Conservation (phyloP, 495 filamentous ascomycete species). For the Darksidea phi region DNA sequence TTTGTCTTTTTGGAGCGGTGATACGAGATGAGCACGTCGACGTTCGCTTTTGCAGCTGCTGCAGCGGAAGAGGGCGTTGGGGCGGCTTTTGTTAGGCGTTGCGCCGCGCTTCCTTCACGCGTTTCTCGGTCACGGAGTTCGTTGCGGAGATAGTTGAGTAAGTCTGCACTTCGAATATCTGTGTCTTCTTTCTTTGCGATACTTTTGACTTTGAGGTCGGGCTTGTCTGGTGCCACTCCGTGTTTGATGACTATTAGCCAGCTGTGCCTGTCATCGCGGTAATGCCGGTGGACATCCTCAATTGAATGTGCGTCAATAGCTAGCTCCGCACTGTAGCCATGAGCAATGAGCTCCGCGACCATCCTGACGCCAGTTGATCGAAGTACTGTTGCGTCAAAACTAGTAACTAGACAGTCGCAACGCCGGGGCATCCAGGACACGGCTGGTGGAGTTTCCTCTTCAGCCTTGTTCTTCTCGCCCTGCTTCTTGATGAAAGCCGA, state of each 20-base stretch:
- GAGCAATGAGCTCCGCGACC: constrained; percentile 74
- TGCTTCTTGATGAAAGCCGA: constrained; percentile 55
- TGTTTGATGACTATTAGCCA: constrained; percentile 89
- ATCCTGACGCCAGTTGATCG: constrained; percentile 72
- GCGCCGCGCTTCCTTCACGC: constrained; percentile 54
- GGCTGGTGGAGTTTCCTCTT: constrained; percentile 39
- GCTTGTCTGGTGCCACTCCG: constrained; percentile 59
- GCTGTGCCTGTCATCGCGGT: constrained; percentile 70
- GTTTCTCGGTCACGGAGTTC: constrained; percentile 79
- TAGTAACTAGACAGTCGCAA: constrained; percentile 86
- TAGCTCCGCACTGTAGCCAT: constrained; percentile 87
- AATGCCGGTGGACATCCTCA: constrained; percentile 68
- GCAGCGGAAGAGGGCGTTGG: constrained; percentile 36
- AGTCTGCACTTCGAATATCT: constrained; percentile 71
- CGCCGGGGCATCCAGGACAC: constrained; percentile 42
- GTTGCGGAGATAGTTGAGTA: constrained; percentile 75
- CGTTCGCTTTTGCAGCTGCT: constrained; percentile 50
- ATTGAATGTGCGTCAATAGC: constrained; percentile 67
- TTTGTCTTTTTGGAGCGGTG: constrained; percentile 90
- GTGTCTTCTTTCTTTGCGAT: constrained; percentile 76
- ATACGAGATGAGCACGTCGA: constrained; percentile 75
- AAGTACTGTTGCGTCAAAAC: constrained; percentile 75
- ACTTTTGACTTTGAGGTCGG: constrained; percentile 71
- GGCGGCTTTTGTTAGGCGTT: constrained; percentile 43
- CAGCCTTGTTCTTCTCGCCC: constrained; percentile 60